Conservation (phyloP, 1,139 yeast genomes). For the Barnettozyma hawaiiensis region DNA sequence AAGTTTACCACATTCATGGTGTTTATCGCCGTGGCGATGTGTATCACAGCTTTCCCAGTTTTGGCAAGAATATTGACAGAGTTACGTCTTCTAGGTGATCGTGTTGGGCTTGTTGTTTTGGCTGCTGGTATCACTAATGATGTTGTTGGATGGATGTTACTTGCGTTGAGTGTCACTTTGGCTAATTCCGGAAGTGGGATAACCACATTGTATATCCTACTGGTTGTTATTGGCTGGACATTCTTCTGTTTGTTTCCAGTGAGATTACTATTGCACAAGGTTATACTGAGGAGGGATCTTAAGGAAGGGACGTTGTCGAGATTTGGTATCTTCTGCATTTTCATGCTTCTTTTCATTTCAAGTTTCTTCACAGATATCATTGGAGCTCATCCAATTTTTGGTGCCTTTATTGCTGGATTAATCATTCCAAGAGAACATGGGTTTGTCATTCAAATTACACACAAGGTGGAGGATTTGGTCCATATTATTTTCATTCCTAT, state of each 20-base stretch:
- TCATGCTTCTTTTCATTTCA: constrained; percentile 53
- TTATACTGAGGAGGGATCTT: constrained; percentile 35
- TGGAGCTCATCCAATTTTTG: constrained; percentile 79
- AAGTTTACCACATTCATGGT: constrained; percentile 71
- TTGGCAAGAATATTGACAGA: constrained; percentile 73
- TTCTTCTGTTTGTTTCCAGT: constrained; percentile 52
- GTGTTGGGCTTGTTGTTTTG: constrained; percentile 72
- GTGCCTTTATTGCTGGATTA: constrained; percentile 72
- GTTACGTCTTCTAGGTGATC: constrained; percentile 59
- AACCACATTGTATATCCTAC: constrained; percentile 60
- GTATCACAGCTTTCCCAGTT: constrained; percentile 82
- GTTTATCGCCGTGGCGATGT: constrained; percentile 73
- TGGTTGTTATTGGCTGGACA: constrained; percentile 65
- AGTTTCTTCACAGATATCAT: constrained; percentile 76
- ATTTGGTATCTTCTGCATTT: constrained; percentile 49
- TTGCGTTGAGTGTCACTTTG: constrained; percentile 69
- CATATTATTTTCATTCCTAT: constrained; percentile 66
- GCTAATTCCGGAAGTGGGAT: constrained; percentile 63
- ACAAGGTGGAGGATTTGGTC: constrained; percentile 71
- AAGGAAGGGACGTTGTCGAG: constrained; percentile 59
- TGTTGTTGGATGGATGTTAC: constrained; percentile 73
- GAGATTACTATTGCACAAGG: constrained; percentile 40
- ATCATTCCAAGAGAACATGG: constrained; percentile 76
- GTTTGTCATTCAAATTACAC: constrained; percentile 61
- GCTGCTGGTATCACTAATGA: constrained; percentile 82